Evolutionary conservation across 805 yeast genomes (phyloP).

Genomic region (Nakazawaea wyomingensis): DNA sequence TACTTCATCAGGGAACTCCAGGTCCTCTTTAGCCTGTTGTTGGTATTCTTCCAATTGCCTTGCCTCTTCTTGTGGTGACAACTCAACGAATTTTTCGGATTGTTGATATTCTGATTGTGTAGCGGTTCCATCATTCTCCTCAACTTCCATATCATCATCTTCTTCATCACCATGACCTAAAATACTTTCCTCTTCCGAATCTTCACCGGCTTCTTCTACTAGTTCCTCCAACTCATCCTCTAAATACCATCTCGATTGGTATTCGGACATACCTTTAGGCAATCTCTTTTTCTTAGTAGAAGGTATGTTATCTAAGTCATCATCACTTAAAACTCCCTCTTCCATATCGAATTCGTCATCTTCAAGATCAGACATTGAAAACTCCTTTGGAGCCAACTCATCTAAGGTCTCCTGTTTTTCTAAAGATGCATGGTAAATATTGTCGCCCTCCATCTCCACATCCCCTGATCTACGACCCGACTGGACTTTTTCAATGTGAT

Average conservation of each 20-base stretch:
- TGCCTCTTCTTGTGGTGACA: constrained; percentile 78
- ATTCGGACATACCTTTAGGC: constrained; percentile 72
- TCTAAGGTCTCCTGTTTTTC: constrained; percentile 54
- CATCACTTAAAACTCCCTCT: constrained; percentile 22
- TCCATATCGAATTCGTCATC: constrained; percentile 24
- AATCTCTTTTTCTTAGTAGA: constrained; percentile 31
- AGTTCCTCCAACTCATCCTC: constrained; percentile 49
- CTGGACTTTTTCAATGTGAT: constrained; percentile 50
- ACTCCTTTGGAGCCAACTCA: constrained; percentile 51
- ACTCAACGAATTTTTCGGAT: constrained; percentile 62
- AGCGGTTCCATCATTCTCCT: constrained; percentile 27
- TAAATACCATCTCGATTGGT: constrained; percentile 71
- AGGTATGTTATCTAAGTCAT: constrained; percentile 20
- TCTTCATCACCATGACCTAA: constrained; percentile 17
- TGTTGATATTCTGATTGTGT: constrained; percentile 22
- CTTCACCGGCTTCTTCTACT: constrained; percentile 33
- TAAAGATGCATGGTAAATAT: constrained; percentile 26
- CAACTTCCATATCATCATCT: constrained; percentile 27
- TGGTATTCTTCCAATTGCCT: constrained; percentile 69
- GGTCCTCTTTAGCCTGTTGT: constrained; percentile 69
- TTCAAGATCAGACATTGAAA: constrained; percentile 33
- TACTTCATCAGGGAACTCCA: constrained; percentile 93
- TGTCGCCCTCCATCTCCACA: constrained; percentile 16
- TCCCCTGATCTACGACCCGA: constrained; percentile 14
- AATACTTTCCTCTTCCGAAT: constrained; percentile 32